A percentile compares a stretch with the other conserved stretches of the same genome.
Conservation (phyloP, 495 filamentous ascomycete species). For the Rhypophila decipiens region DNA sequence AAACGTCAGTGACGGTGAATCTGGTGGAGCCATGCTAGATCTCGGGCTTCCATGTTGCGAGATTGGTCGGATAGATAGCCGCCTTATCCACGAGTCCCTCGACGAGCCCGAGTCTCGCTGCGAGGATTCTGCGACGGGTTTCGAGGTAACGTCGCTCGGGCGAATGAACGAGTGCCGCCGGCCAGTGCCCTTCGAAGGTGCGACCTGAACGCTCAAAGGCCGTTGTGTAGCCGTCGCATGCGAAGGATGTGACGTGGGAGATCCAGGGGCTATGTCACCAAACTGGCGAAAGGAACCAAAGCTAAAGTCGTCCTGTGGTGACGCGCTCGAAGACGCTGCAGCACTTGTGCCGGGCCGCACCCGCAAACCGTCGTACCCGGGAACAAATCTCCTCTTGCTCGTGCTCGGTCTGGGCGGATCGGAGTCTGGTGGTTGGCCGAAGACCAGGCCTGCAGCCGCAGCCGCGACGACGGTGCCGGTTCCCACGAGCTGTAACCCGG, state of each 20-base stretch:
- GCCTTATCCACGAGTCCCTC: conserved; percentile 67
- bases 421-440: conserved; percentile 41
- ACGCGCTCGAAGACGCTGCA: conserved; percentile 17
- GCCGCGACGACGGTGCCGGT: conserved; percentile 54
- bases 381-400: conserved; percentile 38
- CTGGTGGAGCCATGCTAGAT: conserved; percentile 59
- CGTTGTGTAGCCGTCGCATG: conserved; percentile 19
- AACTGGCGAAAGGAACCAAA: conserved; percentile 25
- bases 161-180: conserved; percentile 42
- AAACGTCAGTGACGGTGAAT: conserved; percentile 62
- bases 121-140: conserved; percentile 31
- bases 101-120: conserved; percentile 47
- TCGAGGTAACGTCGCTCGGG: conserved; percentile 26
- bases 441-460: conserved; percentile 49
- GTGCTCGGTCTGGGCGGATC: conserved; percentile 20
- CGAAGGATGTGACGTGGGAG: conserved; percentile 23
- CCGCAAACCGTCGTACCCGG: conserved; percentile 33
- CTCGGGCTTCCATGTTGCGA: conserved; percentile 63
- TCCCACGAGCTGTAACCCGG: conserved; percentile 44
- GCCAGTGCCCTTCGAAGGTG: conserved; percentile 22
- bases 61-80: conserved; percentile 64
- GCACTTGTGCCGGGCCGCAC: conserved; percentile 35
- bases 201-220: conserved; percentile 24
- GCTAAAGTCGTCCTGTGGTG: conserved; percentile 29
- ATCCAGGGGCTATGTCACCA: conserved; percentile 14